Base-by-base conservation (phyloP, 495 filamentous ascomycete genomes). In the Penicillium salamii region DNA sequence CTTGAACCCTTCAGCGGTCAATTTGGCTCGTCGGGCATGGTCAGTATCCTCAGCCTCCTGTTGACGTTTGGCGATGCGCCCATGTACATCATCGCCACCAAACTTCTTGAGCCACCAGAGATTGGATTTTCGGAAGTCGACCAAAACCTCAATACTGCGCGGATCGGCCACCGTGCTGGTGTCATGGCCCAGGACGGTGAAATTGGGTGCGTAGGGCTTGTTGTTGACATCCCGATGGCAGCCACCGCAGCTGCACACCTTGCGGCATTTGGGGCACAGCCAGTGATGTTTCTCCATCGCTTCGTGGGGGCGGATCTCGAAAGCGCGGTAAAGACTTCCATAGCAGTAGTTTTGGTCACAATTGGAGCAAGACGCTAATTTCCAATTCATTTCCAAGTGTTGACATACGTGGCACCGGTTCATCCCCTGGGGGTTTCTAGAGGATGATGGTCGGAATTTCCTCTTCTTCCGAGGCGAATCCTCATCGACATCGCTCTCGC, bases 151-250 rank as follows among this genome's bases (percentile, higher is more conserved):
- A 11, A 92, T 81, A 62, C 90, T 95, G 38, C 93, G 83, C 39
- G 85, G 84, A 65, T 98, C 93, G 13, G 91, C 90, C 24, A 97
- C 81, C 29, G 86, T 86, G 36, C 78, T 85, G 1, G 93, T 97
- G 46, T 96, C 90, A 61, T 95, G 88, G 0, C 92, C 93, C 11
- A 97, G 80, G 2, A 91, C 71, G 2, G 89, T 95, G 46, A 82
- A 86, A 54, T 84, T 89, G 0, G 92, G 93, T 54, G 88, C 78
- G 54, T 92, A 93, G 1, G 91, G 91, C 33, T 65, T 73, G 64
- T 80, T 80, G 1, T 69, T 75, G 4, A 71, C 61, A 41, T 79
- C 72, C 28, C 70, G 70, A 19, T 88, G 83, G 65, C 93, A 98
- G 13, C 74, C 74, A 7, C 81, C 85, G 58, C 89, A 95, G 49